Evolutionary conservation across 768 basidiomycete species (phyloP).

Genomic region (Kwoniella europaea): DNA sequence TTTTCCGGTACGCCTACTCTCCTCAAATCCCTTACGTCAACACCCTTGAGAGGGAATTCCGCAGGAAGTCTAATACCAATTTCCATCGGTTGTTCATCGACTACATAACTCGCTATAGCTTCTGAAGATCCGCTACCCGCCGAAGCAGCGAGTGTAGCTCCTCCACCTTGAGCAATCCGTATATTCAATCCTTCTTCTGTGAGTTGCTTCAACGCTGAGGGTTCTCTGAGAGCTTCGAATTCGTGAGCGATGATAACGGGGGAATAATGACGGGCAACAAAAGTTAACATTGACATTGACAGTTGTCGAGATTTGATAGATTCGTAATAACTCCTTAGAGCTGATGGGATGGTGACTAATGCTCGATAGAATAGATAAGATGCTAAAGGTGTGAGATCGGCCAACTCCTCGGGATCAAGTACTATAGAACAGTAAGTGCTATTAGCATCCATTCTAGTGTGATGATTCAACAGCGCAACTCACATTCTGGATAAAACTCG

Average conservation of each 20-base stretch:
- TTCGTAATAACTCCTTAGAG: conserved; percentile 82
- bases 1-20: conserved; percentile 86
- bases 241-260: conserved; percentile 84
- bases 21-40: conserved; percentile 84
- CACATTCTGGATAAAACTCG: conserved; percentile 71
- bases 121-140: conserved; percentile 65
- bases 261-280: conserved; percentile 84
- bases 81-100: conserved; percentile 94
- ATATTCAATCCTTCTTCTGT: conserved; percentile 78
- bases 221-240: conserved; percentile 68
- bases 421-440: conserved; percentile 27
- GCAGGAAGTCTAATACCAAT: conserved; percentile 80
- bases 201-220: conserved; percentile 59
- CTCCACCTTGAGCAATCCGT: conserved; percentile 69
- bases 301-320: conserved; percentile 89
- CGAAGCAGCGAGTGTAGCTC: conserved; percentile 41
- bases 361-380: conserved; percentile 90
- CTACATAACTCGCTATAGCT: conserved; percentile 78
- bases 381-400: conserved; percentile 64
- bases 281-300: conserved; percentile 72
- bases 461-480: background rate
- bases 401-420: conserved; percentile 47
- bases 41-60: conserved; percentile 87
- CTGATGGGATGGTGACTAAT: conserved; percentile 78
- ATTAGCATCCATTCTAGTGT: too few relatives aligned